Conservation (phyloP, 2,329 filamentous ascomycete species). For the Orbilia ellipsospora region DNA sequence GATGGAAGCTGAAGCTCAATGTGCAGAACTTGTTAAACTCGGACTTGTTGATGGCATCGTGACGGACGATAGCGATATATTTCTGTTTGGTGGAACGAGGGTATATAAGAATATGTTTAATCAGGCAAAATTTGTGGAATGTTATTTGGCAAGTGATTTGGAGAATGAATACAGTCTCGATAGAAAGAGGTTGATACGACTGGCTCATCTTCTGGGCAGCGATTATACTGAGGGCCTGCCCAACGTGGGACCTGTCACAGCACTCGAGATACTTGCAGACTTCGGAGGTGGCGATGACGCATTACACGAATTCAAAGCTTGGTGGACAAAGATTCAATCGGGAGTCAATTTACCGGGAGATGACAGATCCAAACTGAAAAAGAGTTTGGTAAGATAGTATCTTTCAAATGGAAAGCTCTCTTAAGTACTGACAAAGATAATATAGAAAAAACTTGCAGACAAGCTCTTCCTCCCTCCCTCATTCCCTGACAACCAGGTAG, state of each 20-base stretch:
- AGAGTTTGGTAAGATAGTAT: constrained; percentile 72
- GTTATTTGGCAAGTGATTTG: constrained; percentile 84
- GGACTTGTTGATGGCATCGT: constrained; percentile 96
- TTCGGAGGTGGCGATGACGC: constrained; percentile 71
- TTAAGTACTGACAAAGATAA: neutral
- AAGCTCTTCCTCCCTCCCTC: constrained; percentile 85
- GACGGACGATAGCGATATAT: constrained; percentile 95
- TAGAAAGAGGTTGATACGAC: constrained; percentile 84
- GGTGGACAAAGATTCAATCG: constrained; percentile 86
- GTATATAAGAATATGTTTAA: constrained; percentile 99
- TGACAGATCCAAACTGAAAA: constrained; percentile 74
- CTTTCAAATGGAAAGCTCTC: neutral
- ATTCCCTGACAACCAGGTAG: constrained; percentile 83
- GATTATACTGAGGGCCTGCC: constrained; percentile 95
- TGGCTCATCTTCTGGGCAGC: constrained; percentile 89
- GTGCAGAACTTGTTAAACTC: constrained; percentile 85
- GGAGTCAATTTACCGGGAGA: constrained; percentile 73
- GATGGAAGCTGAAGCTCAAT: constrained; percentile 99
- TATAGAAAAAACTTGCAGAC: constrained; percentile 47
- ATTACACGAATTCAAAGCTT: constrained; percentile 81
- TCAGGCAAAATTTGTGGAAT: constrained; percentile 96
- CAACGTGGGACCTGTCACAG: constrained; percentile 92
- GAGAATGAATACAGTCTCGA: constrained; percentile 89
- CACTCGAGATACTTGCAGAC: constrained; percentile 91
- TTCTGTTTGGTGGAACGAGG: constrained; percentile 93